Base-by-base conservation (phyloP, 2,329 filamentous ascomycete genomes). In the Penicillium sp. region DNA sequence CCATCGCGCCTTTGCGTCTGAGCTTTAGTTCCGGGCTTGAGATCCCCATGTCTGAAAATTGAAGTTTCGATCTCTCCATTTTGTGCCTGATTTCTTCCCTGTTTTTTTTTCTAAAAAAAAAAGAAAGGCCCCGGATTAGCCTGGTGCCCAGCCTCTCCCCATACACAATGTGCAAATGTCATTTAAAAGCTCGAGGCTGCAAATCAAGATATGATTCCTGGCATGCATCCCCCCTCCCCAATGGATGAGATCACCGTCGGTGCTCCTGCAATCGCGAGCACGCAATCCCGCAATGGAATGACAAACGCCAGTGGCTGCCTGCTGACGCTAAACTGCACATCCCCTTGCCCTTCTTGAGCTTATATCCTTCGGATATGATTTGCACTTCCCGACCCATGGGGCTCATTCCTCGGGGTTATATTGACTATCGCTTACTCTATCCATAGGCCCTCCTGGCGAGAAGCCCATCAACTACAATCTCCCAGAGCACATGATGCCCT, bases 401-500 rank as follows among this genome's bases (percentile, higher is more conserved):
- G 55, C 46, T 54, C 30, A 49, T 22, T 51, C 47, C 22, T 35
- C 16, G 47, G 47, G 53, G n/a, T 31, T 42, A 43, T 44, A 50
- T 50, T 38, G 48, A 50, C 48, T 33, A 35, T 50, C 61, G 63
- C 67, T 72, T 66, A 70, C 65, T 59, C 46, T 56, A 40, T 55
- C 47, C 53, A 49, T 51, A 59, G 58, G 37, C 16, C 48, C 62
- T 57, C 30, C 68, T 46, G 69, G 67, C 53, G 70, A 74, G 56
- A 73, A 75, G 49, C 62, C 64, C 49, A 67, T 73, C 68, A 72
- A 74, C 64, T 74, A 73, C 50, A 71, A 69, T 31, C 57, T 73
- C 31, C 63, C 72, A 47, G 72, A 74, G 58, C 72, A 74, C 51
- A 73, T 74, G 61, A 65, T 75, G 43, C 66, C 72, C 25, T 74